phyloP scores from a whole-genome alignment of 2,329 filamentous ascomycete species.

The Daldinia sp. region DNA sequence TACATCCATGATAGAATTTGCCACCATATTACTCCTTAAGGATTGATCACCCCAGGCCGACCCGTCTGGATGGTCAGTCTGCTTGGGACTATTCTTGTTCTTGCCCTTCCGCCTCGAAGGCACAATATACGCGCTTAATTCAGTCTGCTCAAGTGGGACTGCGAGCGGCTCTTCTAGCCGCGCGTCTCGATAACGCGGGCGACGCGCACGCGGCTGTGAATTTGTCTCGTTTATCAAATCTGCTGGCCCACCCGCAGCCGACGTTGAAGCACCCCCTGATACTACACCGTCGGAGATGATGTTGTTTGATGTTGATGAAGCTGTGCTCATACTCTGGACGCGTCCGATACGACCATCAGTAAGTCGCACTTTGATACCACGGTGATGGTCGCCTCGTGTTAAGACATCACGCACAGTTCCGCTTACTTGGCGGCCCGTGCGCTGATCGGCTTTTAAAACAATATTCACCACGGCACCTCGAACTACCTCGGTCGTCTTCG shows the following conservation, averaged over 20 bases:
- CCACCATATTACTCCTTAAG: slow-evolving; percentile 25
- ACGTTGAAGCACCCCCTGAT: slow-evolving; percentile 12
- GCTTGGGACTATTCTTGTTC: slow-evolving; percentile 45
- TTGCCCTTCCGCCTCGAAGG: slow-evolving; percentile 52
- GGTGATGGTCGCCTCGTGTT: slow-evolving; percentile 79
- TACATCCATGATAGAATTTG: slow-evolving; percentile 41
- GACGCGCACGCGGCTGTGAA: slow-evolving; percentile 43
- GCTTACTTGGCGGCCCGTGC: slow-evolving; percentile 76
- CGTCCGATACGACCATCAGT: slow-evolving; percentile 78
- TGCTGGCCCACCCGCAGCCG: slow-evolving; percentile 24
- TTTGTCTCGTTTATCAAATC: slow-evolving; percentile 22
- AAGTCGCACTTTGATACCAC: slow-evolving; percentile 83
- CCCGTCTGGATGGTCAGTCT: slow-evolving; percentile 30
- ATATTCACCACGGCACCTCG: slow-evolving; percentile 76
- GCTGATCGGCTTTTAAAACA: slow-evolving; percentile 80
- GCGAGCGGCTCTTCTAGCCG: slow-evolving; percentile 53
- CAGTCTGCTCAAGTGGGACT: slow-evolving; percentile 57
- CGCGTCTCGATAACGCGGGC: slow-evolving; percentile 51
- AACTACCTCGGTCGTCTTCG: slow-evolving; percentile 64
- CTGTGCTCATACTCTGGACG: slow-evolving; percentile 66
- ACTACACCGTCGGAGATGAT: slow-evolving; percentile 18
- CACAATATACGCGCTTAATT: slow-evolving; percentile 65
- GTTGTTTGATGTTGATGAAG: slow-evolving; percentile 16
- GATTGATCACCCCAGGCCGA: slow-evolving; percentile 26
- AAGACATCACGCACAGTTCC: slow-evolving; percentile 76